Conservation (phyloP, 768 basidiomycete species). For the Galerina sulciceps region DNA sequence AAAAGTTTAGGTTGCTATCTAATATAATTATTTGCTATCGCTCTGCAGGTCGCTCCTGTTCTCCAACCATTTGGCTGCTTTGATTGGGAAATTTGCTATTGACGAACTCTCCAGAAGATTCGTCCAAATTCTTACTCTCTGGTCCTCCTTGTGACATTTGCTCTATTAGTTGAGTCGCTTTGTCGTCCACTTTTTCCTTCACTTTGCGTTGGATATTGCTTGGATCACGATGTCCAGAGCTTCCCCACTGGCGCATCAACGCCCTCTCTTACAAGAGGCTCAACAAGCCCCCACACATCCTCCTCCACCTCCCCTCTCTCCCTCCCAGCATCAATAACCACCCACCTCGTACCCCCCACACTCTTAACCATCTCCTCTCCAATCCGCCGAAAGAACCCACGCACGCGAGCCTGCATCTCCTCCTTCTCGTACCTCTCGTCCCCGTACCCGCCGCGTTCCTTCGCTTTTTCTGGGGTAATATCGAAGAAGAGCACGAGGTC, state of each 20-base stretch:
- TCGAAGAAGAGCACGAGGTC: conserved; percentile 90
- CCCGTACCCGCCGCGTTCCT: conserved; percentile 78
- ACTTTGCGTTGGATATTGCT: too few relatives aligned
- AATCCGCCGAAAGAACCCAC: conserved; percentile 61
- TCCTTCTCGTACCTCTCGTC: conserved; percentile 86
- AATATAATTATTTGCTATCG: neutral
- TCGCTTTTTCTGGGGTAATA: conserved; percentile 71
- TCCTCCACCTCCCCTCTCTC: conserved; percentile 53
- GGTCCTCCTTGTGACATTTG: too few relatives aligned
- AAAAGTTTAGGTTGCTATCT: conserved; percentile 71
- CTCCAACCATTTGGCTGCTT: too few relatives aligned
- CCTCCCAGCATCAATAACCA: conserved; percentile 61
- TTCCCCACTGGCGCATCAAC: conserved; percentile 43
- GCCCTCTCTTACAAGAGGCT: conserved; percentile 41
- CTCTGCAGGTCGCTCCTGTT: too few relatives aligned
- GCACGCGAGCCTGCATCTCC: conserved; percentile 72
- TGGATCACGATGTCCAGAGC: conserved; percentile 48
- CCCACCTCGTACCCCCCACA: conserved; percentile 43
- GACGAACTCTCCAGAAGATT: too few relatives aligned
- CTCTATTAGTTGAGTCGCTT: too few relatives aligned
- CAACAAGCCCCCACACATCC: conserved; percentile 60
- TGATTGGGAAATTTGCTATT: too few relatives aligned
- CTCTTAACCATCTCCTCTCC: conserved; percentile 44
- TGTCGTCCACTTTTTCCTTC: too few relatives aligned
- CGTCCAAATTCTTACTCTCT: too few relatives aligned